Evolutionary conservation across 169 alveolate genomes (phyloP).

Genomic region (Plasmodium inui): DNA sequence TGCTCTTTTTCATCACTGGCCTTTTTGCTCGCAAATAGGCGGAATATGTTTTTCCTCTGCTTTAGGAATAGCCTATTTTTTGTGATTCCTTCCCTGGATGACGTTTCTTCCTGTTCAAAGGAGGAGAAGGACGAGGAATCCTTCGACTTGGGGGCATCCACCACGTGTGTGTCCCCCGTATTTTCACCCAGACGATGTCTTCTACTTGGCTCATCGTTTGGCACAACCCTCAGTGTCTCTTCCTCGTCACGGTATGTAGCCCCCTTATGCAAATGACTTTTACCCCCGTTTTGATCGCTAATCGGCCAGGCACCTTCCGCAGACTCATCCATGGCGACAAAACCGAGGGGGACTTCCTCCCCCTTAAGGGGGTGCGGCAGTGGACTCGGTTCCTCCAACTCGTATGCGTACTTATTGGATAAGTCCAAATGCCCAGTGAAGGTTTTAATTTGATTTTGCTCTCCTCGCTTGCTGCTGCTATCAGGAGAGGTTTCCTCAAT

Average conservation of each 20-base stretch:
- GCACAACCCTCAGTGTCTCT: background rate
- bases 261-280: background rate
- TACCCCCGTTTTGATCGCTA: background rate
- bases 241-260: background rate
- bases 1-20: background rate
- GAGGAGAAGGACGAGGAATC: background rate
- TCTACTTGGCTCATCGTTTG: background rate
- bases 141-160: background rate
- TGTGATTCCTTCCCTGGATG: slow-evolving; percentile 5
- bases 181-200: background rate
- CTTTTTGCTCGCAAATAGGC: slow-evolving; percentile 39
- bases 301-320: background rate
- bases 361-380: background rate
- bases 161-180: background rate
- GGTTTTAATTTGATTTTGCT: slow-evolving; percentile 6
- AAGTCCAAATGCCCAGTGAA: slow-evolving; percentile 60
- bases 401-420: slow-evolving; percentile 68
- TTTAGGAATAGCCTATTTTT: slow-evolving; percentile 30
- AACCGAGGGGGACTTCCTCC: background rate
- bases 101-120: slow-evolving; percentile 16
- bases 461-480: slow-evolving; percentile 9
- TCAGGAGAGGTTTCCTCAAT: slow-evolving; percentile 32
- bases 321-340: background rate
- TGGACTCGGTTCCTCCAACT: slow-evolving; percentile 6
- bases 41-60: slow-evolving; percentile 44